Evolutionary conservation across 371 early-diverging fungal species (phyloP).

Genomic region (Mortierella sp.): DNA sequence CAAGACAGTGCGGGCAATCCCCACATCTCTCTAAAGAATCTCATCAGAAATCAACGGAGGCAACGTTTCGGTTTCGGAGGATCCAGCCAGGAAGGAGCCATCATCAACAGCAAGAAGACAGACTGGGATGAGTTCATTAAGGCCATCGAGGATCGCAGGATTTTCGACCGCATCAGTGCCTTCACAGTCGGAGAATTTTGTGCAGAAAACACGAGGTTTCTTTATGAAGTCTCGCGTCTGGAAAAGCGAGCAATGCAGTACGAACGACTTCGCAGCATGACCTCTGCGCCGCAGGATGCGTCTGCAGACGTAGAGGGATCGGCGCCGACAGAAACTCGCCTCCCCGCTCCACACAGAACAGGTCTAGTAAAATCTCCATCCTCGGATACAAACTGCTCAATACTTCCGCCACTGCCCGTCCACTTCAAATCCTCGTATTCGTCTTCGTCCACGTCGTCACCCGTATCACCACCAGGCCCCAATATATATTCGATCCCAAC

Average conservation of each 20-base stretch:
- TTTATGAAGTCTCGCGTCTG: constrained; percentile 43
- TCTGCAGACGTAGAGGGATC: neutral
- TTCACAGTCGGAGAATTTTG: constrained; percentile 53
- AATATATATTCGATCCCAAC: neutral
- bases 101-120: constrained; percentile 15
- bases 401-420: constrained; percentile 24
- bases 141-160: constrained; percentile 21
- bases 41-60: constrained; percentile 18
- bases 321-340: neutral
- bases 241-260: constrained; percentile 42
- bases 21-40: constrained; percentile 20
- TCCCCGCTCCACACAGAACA: neutral
- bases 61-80: constrained; percentile 17
- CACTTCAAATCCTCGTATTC: too few species aligned
- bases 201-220: constrained; percentile 49
- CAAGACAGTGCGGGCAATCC: constrained; percentile 11
- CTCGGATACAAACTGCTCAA: constrained; percentile 11
- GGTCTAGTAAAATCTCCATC: constrained; percentile 13
- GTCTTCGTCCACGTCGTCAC: too few species aligned
- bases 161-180: constrained; percentile 44
- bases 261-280: constrained; percentile 35
- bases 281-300: neutral
- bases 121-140: constrained; percentile 47
- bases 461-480: neutral
- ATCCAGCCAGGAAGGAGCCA: neutral